Evolutionary conservation across 345 rosid genomes (phyloP).

Genomic region (Passiflora organensis): DNA sequence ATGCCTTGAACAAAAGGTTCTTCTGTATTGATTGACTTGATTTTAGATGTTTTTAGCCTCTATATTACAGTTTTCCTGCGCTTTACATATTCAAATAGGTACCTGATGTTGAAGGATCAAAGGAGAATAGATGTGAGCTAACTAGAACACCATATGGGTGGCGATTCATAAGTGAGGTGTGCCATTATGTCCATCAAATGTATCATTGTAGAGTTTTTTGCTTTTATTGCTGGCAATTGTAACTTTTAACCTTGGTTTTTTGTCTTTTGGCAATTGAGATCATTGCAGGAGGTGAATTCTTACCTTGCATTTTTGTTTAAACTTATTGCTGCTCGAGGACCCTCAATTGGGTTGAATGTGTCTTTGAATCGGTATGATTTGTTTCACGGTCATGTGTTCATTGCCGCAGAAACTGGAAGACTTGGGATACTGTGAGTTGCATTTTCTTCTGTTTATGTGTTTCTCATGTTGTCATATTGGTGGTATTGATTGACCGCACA

Average conservation of each 20-base stretch:
- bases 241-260: background rate
- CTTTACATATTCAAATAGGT: conserved; percentile 28
- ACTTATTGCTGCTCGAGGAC: conserved; percentile 68
- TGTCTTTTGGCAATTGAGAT: background rate
- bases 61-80: too few relatives aligned
- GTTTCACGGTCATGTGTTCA: conserved; percentile 82
- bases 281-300: conserved; percentile 63
- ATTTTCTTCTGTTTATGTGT: conserved; percentile 1
- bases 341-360: conserved; percentile 53
- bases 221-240: background rate
- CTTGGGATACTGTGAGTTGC: conserved; percentile 75
- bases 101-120: conserved; percentile 55
- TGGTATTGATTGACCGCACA: background rate
- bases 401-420: conserved; percentile 57
- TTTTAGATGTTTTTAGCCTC: too few relatives aligned
- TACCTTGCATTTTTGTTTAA: conserved; percentile 65
- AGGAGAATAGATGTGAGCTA: conserved; percentile 45
- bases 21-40: too few relatives aligned
- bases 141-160: conserved; percentile 81
- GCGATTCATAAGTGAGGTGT: conserved; percentile 64
- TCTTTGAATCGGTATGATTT: conserved; percentile 66
- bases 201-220: background rate
- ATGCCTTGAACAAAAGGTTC: too few relatives aligned
- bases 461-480: background rate
- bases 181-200: background rate